Base-by-base conservation (phyloP, 2,329 filamentous ascomycete species). In the Colletotrichum falcatum region DNA sequence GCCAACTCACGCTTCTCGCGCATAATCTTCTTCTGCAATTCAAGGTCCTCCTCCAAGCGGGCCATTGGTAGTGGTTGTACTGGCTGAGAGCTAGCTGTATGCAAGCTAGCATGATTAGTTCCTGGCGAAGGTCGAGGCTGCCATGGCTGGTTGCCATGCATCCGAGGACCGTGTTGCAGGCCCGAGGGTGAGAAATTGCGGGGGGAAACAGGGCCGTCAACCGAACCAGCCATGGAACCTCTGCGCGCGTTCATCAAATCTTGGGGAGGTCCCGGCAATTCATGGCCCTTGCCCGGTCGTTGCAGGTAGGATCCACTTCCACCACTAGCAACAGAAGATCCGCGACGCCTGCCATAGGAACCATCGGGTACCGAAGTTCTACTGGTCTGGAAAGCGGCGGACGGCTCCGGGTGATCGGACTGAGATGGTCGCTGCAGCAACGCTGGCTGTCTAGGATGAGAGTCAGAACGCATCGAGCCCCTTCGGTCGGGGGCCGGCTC, bases 251-350 rank as follows among this genome's bases (percentile, higher is more conserved):
- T 81, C 16, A 84, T 74, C 30, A 84, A 72, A 8, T 88, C 86
- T 2, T 81, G 78, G 2, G 84, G 81, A 0, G 80, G 80, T 61
- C 84, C 78, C 11, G 79, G 73, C 51, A 80, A 78, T 49, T 88
- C 86, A 30, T 78, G 79, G 8, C 79, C 79, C 73, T 85, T 87
- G 46, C 79, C 79, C 44, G 83, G 74, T 44, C 92, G 89, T 74
- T 91, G 88, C 74, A 87, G 86, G 73, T 90, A 88, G 46, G 88
- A 86, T 71, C 92, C 91, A 79, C 94, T 97, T 70, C 92, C 93
- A 65, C 94, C 94, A 79, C 95, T 98, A 49, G 97, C 92, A 77
- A 94, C 97, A 2, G 95, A 98, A 20, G 95, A 98, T 68, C 92
- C 92, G 73, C 95, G 91, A 72, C 94, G 90, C 74, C 94, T 90